Evolutionary conservation across 208 protist species (phyloP).

Genomic region (Blechomonas ayalai): DNA sequence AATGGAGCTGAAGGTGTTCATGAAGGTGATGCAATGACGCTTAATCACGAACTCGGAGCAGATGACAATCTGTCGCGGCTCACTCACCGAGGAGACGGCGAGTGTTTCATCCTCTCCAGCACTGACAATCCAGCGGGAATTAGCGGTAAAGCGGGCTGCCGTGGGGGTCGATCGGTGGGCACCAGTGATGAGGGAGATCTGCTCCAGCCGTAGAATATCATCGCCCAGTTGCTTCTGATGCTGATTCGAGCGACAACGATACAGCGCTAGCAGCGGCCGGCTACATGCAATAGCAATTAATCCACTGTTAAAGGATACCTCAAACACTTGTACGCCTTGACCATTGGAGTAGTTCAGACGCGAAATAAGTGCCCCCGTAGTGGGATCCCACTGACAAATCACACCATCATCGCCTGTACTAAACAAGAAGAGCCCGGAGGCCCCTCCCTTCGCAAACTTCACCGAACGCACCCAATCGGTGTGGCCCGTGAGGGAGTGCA

Average conservation of each 20-base stretch:
- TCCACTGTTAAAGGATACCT: constrained; percentile 47
- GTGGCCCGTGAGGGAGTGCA: constrained; percentile 62
- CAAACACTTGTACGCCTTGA: constrained; percentile 70
- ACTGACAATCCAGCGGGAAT: constrained; percentile 71
- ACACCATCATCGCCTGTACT: constrained; percentile 79
- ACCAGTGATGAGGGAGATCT: constrained; percentile 45
- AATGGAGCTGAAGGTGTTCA: constrained; percentile 79
- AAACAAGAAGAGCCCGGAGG: constrained; percentile 43
- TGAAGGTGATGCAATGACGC: constrained; percentile 74
- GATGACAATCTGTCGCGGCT: constrained; percentile 34
- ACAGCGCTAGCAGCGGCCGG: constrained; percentile 47
- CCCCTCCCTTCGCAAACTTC: constrained; percentile 36
- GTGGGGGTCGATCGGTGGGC: constrained; percentile 54
- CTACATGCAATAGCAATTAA: constrained; percentile 61
- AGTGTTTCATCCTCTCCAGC: constrained; percentile 75
- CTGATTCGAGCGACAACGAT: constrained; percentile 14
- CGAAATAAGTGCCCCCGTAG: constrained; percentile 37
- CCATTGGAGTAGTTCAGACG: constrained; percentile 55
- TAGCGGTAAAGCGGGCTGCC: constrained; percentile 49
- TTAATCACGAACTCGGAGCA: constrained; percentile 53
- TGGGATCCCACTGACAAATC: constrained; percentile 68
- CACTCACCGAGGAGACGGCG: constrained; percentile 40
- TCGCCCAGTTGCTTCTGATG: constrained; percentile 14
- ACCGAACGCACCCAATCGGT: constrained; percentile 83
- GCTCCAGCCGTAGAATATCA: constrained; percentile 35